A percentile compares a stretch with the other conserved stretches of the same genome.
phyloP scores from a whole-genome alignment of 2,329 filamentous ascomycete species.

The Graphiopsis chlorocephala region DNA sequence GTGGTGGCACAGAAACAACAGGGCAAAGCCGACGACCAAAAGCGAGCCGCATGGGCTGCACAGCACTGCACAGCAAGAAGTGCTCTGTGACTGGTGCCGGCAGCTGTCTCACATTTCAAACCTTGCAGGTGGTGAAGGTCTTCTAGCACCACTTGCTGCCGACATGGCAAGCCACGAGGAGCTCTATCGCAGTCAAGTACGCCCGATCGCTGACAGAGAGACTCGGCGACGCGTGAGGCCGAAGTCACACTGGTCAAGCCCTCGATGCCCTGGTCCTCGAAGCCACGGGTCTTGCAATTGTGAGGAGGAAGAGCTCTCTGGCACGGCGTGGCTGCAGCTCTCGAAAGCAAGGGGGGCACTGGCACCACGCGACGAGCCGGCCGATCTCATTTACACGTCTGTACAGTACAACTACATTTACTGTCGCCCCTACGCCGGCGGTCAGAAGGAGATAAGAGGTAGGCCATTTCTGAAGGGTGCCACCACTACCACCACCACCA shows the following conservation, averaged over 20 bases:
- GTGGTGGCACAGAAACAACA: background rate
- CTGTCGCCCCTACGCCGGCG: background rate
- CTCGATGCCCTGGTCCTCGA: background rate
- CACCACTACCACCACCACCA: no score
- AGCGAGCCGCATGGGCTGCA: background rate
- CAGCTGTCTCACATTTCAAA: constrained; percentile 4
- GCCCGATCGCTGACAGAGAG: background rate
- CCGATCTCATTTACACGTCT: background rate
- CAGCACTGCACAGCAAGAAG: background rate
- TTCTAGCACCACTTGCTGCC: background rate
- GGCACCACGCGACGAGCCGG: no score
- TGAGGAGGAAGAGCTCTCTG: background rate
- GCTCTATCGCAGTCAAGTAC: background rate
- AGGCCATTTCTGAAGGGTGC: background rate
- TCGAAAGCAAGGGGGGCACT: background rate
- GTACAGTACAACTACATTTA: background rate
- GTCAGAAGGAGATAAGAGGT: background rate
- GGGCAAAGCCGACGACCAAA: background rate
- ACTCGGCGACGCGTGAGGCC: background rate
- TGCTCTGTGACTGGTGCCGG: background rate
- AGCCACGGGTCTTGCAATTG: background rate
- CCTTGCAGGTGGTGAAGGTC: background rate
- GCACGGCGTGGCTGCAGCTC: background rate
- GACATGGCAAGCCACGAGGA: background rate
- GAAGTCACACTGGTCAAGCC: background rate